Conservation (phyloP, 306 rosid genomes). For the Boehmeria nivea region DNA sequence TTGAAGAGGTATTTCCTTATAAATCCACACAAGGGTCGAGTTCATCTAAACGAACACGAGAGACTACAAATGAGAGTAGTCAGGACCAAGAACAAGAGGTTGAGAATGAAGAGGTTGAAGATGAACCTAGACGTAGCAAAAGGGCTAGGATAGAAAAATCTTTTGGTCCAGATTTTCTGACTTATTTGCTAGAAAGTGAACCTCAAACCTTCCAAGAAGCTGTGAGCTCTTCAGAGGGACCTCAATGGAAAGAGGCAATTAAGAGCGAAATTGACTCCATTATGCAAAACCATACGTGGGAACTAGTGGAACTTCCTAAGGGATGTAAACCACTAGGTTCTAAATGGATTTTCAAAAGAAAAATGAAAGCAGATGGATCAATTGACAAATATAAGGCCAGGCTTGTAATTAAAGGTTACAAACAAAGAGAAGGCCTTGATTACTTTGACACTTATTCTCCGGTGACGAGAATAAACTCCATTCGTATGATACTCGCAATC, state of each 20-base stretch:
- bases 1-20: background rate
- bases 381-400: background rate
- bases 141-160: background rate
- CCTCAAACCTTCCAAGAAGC: background rate
- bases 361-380: background rate
- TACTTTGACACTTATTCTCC: background rate
- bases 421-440: background rate
- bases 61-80: background rate
- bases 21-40: background rate
- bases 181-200: background rate
- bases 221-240: background rate
- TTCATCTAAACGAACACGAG: background rate
- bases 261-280: background rate
- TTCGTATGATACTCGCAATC: background rate
- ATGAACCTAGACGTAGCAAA: background rate
- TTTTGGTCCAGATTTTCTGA: background rate
- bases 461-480: background rate
- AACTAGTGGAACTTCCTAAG: background rate
- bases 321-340: background rate
- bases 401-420: background rate
- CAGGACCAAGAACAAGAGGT: no score
- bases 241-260: background rate
- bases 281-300: background rate
- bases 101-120: background rate
- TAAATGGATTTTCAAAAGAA: background rate